Percentiles rank a stretch among this genome's conserved stretches.
Conservation (phyloP, 2,329 filamentous ascomycete species). For the Talaromyces marneffei region DNA sequence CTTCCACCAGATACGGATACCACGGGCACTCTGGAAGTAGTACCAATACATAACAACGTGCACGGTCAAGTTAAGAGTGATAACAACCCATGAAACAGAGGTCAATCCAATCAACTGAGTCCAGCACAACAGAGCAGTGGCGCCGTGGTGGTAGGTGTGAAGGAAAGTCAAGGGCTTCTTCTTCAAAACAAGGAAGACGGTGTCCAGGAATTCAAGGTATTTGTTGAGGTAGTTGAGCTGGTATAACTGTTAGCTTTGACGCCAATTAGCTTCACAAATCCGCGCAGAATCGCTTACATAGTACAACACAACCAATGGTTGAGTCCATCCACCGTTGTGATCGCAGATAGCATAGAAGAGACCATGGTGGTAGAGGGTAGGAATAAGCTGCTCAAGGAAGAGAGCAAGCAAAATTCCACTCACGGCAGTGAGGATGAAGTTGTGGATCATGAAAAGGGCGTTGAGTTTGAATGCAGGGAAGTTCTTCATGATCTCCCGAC, state of each 20-base stretch:
- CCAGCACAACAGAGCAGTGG: conserved; percentile 94
- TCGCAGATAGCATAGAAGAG: conserved; percentile 83
- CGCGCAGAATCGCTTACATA: conserved; percentile 61
- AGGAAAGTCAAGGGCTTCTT: conserved; percentile 99
- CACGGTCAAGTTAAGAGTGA: conserved; percentile 84
- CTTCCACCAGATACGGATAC: conserved; percentile 98
- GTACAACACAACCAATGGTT: conserved; percentile 88
- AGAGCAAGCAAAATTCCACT: conserved; percentile 73
- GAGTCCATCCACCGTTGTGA: conserved; percentile 79
- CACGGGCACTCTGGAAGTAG: conserved; percentile 98
- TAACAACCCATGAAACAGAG: conserved; percentile 90
- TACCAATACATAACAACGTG: conserved; percentile 99
- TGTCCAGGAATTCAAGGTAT: conserved; percentile 92
- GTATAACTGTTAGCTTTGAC: conserved; percentile 33
- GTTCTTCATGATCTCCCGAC: conserved; percentile 85
- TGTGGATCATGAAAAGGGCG: conserved; percentile 88
- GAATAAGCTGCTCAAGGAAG: conserved; percentile 85
- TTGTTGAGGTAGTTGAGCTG: conserved; percentile 98
- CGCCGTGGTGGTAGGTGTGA: conserved; percentile 97
- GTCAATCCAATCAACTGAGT: conserved; percentile 91
- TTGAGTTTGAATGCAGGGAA: conserved; percentile 81
- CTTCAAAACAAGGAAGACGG: conserved; percentile 95
- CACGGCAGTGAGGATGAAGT: conserved; percentile 85
- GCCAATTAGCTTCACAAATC: neutral
- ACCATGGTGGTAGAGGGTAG: conserved; percentile 71